Base-by-base conservation (phyloP, 805 yeast species). In the Jamesozyma piceae region DNA sequence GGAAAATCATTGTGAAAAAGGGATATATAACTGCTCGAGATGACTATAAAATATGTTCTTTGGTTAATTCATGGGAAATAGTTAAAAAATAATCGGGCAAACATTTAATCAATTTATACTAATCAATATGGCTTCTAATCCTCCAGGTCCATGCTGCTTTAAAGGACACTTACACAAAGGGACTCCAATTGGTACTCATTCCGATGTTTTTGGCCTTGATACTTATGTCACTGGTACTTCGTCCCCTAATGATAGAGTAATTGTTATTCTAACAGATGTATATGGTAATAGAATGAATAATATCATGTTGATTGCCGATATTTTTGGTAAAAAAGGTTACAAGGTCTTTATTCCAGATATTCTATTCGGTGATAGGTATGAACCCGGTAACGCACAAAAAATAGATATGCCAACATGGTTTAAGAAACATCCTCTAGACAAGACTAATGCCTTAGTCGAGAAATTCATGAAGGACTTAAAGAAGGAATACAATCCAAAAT, bases 301-400 rank as follows among this genome's bases (percentile, higher is more conserved):
- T 61, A 63, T 63, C 30, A 63, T 72, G 52, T 68, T 88, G 51
- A 58, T 77, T 47, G 90, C 88, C 14, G 88, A 82, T 56, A 64
- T 67, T 42, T 74, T 82, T 47, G 83, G 89, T 37, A 20, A 62
- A 38, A 59, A 59, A 6, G 85, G 86, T 20, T 85, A 72, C 65
- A 74, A 72, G 35, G 89, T 82, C 1, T 67, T 80, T 37, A 64
- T 81, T 28, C 95, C 95, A n/a, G 95, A 87, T 61, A 69, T 84
- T 45, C 71, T 85, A 51, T 62, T 73, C 24, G 75, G 74, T 29
- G 70, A 69, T 20, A 66, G 72, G 33, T 71, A 64, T 43, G 42
- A 51, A 32, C 14, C 51, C n/a, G 50, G 47, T 35, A 62, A 51
- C 3, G 43, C 46, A 2, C 53, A 15, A 14, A 33, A 17, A 3